Evolutionary conservation across 2,329 filamentous ascomycete species (phyloP).

Genomic region (Penicillium fuscoglaucum): DNA sequence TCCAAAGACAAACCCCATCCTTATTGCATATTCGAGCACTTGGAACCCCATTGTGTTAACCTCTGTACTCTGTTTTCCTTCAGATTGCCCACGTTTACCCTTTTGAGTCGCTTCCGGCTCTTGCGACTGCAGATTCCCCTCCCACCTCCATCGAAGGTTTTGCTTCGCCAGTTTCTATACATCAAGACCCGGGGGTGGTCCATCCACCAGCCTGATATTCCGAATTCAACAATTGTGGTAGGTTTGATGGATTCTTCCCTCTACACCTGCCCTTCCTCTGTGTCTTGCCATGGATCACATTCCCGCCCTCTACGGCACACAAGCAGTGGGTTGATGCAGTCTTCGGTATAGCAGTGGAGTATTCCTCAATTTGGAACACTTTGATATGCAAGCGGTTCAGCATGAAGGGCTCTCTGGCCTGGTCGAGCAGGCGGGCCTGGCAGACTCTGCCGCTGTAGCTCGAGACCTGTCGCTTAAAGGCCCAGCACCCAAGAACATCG

Average conservation of each 20-base stretch:
- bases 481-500: constrained; percentile 58
- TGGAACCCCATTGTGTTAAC: constrained; percentile 31
- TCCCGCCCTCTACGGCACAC: constrained; percentile 25
- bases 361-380: constrained; percentile 30
- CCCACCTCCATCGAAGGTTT: constrained; percentile 34
- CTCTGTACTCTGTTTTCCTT: constrained; percentile 17
- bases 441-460: constrained; percentile 25
- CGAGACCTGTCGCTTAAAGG: constrained; percentile 41
- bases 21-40: constrained; percentile 19
- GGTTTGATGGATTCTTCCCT: constrained; percentile 39
- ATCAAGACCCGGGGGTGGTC: constrained; percentile 36
- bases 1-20: constrained; percentile 16
- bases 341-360: constrained; percentile 35
- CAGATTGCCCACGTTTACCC: constrained; percentile 32
- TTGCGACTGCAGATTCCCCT: constrained; percentile 40
- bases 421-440: constrained; percentile 33
- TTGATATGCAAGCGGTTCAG: constrained; percentile 38
- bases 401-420: constrained; percentile 38
- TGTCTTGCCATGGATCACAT: constrained; percentile 30
- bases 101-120: constrained; percentile 37
- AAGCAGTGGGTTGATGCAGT: constrained; percentile 38
- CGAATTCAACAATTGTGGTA: constrained; percentile 37
- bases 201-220: constrained; percentile 31
- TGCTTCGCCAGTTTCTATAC: constrained; percentile 22
- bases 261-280: constrained; percentile 26